Evolutionary conservation across 2,329 filamentous ascomycete species (phyloP).

Genomic region (Mycosphaerella sp.): DNA sequence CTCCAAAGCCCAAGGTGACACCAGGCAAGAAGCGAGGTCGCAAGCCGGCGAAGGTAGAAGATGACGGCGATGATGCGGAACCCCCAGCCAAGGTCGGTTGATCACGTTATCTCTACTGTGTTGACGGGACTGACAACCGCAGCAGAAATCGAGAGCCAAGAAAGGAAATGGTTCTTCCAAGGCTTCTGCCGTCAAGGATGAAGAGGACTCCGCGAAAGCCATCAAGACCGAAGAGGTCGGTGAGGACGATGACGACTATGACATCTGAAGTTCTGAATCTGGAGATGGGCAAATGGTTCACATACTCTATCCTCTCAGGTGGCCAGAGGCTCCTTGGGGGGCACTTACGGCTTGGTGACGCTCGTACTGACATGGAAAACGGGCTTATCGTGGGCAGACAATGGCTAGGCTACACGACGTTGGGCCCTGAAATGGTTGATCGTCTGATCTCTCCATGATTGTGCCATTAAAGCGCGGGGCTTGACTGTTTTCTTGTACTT

Average conservation of each 20-base stretch:
- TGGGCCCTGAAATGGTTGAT: background rate
- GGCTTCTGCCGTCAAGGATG: constrained; percentile 7
- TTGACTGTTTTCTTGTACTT: no score
- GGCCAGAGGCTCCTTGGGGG: background rate
- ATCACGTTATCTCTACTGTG: background rate
- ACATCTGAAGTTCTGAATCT: background rate
- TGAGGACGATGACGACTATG: constrained; percentile 19
- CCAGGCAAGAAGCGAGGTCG: constrained; percentile 20
- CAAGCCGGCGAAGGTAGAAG: constrained; percentile 11
- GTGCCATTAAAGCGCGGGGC: no score
- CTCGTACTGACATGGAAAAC: background rate
- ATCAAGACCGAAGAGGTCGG: constrained; percentile 14
- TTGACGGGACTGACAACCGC: background rate
- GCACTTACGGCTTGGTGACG: background rate
- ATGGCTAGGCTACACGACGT: background rate
- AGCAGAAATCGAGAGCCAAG: constrained; percentile 24
- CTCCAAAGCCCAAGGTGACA: constrained; percentile 19
- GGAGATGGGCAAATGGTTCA: background rate
- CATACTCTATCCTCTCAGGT: background rate
- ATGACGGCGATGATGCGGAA: constrained; percentile 15
- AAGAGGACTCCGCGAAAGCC: constrained; percentile 10
- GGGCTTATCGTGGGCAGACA: background rate
- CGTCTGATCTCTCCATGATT: no score
- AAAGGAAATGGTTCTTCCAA: constrained; percentile 7
- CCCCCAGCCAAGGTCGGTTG: constrained; percentile 20